Base-by-base conservation (phyloP, 2,329 filamentous ascomycete genomes). In the Macrophomina phaseolina region DNA sequence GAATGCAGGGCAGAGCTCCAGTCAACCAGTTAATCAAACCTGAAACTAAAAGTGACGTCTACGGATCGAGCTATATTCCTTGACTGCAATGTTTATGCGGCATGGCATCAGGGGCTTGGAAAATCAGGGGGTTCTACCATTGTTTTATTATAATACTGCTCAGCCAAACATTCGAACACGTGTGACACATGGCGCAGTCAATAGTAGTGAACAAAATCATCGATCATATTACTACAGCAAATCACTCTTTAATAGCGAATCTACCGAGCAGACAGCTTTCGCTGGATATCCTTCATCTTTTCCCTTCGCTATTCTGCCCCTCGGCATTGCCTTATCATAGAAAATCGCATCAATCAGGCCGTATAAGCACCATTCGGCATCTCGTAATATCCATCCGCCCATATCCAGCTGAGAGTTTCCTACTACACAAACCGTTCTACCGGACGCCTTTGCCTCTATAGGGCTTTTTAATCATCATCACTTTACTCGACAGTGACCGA, bases 401-500 rank as follows among this genome's bases (percentile, higher is more conserved):
- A 66, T 66, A 56, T 66, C 70, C 69, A 66, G 58, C 65, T 69
- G 68, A 67, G 62, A 69, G 70, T 69, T 69, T 70, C 71, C 67
- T 71, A 38, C 52, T 58, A 42, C 55, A 52, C 64, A 61, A 66
- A 61, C 46, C 53, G 23, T 61, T 66, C 55, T 66, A 60, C 55
- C 64, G 64, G 60, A 66, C 64, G 53, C 64, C 64, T 61, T 65
- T 65, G 42, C 64, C 69, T 68, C 69, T 70, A 58, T 55, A 32
- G 51, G 52, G 42, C 51, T 65, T 69, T 49, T 68, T 60, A 52
- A 49, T 68, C 55, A 67, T 49, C 53, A 67, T 51, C 42, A 38
- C 32, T 77, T 85, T 94, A 99, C 88, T 99, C 95, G 73, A 99
- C 95, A 70, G 95, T 99, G 71, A 99, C 95, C 70, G 93, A 97